Base-by-base conservation (phyloP, 805 yeast genomes). In the Cyberlindnera americana region DNA sequence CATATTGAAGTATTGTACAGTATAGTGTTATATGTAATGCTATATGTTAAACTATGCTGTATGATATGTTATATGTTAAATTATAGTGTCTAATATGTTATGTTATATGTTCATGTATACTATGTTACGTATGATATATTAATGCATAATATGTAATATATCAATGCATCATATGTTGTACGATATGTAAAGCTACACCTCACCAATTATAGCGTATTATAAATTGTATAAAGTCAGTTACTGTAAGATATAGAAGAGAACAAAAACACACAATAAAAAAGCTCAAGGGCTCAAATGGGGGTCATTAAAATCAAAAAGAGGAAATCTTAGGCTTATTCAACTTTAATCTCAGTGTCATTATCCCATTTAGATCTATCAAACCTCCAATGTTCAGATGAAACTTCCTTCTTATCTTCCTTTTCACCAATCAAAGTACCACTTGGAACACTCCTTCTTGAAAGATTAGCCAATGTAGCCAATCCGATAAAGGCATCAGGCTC, bases 351-450 rank as follows among this genome's bases (percentile, higher is more conserved):
- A 29, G 65, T 58, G 54, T 83, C 93, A 11, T 64, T 59, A 41
- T 70, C 70, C 77, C 83, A 79, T 41, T 69, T 69, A 24, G 65
- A 63, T 39, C 73, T 66, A 44, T 65, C 65, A 49, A 81, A 75
- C 66, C 90, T 77, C 95, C 95, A 85, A 61, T 85, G 95, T 29
- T 56, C 41, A 21, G 69, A 64, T 13, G 75, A 57, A 3, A 65
- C 62, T 15, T 70, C 73, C 15, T 61, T 50, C 36, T 57, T 59
- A 43, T 78, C 85, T 30, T 78, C 72, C 52, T 78, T 80, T 4
- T 75, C 73, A 37, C 72, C 75, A 45, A 67, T 70, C 16, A 62
- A 44, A 3, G 83, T 66, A 30, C 93, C 91, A 38, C 87, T 81
- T 11, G 85, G 81, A 13, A 77, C 81, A 56, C 82, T 80, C 47